Base-by-base conservation (phyloP, 352 stramenopile species). In the Pythium phragmiticola region DNA sequence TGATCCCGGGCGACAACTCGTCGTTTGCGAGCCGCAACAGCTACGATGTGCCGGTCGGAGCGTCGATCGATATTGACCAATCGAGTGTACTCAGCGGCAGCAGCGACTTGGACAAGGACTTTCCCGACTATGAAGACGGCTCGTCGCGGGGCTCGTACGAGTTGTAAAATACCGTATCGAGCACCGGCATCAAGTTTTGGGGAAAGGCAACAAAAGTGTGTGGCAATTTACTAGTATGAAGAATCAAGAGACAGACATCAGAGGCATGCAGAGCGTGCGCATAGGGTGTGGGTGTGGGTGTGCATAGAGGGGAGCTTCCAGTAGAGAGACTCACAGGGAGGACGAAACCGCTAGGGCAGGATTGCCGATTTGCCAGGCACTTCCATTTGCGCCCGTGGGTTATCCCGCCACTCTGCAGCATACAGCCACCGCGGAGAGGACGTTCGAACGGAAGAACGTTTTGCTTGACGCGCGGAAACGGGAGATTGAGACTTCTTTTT, bases 121-220 rank as follows among this genome's bases (percentile, higher is more conserved):
- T 89, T 59, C 83, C 83, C 1, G 83, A 92, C 63, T 78, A 80
- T 55, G 78, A 90, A 41, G 78, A 90, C 61, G 77, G 85, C 30
- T 89, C 81, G 8, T 79, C 79, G 39, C 84, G 84, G 68, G 84
- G 80, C 48, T 92, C 84, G 28, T 92, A 92, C 63, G 84, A 92
- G 74, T 68, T 92, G 53, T 92, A 87, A 75, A 34, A 2, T 26
- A 9, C 26, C 21, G 21, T 21, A 21, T 21, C 21, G 21, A 39
- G 23, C 7, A 23, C 16, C 6, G 19, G 0, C n/a, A 17, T n/a
- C 19, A 52, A n/a, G n/a, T 55, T 36, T 23, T 14, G 9, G 4
- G 23, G 48, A 54, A 30, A 13, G 34, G 34, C 34, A 39, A 13
- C 3, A 39, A 39, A 13, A 39, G 34, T 13, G 17, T 55, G 48